A percentile compares a stretch with the other conserved stretches of the same genome.
Evolutionary conservation across 2,329 filamentous ascomycete species (phyloP).

Genomic region (Septoria petroselini): DNA sequence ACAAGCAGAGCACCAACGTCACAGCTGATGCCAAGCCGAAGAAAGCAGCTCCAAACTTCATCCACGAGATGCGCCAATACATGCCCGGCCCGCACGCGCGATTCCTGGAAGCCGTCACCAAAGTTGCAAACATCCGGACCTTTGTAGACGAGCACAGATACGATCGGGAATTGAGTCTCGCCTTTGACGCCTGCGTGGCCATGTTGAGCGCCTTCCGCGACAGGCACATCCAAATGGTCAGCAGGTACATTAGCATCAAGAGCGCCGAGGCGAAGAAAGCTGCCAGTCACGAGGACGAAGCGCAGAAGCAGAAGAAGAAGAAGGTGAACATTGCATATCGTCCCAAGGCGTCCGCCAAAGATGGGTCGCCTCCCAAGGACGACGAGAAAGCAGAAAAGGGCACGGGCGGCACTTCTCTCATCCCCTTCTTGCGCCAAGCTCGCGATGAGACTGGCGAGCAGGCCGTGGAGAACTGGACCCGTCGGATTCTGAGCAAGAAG

Average conservation of each 20-base stretch:
- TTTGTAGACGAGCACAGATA: conserved; percentile 65
- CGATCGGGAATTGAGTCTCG: conserved; percentile 67
- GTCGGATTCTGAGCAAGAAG: conserved; percentile 55
- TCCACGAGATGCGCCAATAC: conserved; percentile 93
- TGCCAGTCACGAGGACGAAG: conserved; percentile 31
- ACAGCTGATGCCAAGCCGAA: conserved; percentile 47
- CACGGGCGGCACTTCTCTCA: conserved; percentile 88
- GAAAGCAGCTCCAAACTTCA: conserved; percentile 67
- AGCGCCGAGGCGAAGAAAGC: conserved; percentile 62
- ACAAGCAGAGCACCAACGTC: conserved; percentile 41
- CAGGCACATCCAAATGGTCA: conserved; percentile 94
- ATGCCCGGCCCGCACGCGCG: conserved; percentile 92
- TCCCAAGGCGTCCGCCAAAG: conserved; percentile 34
- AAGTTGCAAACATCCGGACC: conserved; percentile 79
- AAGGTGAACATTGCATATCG: conserved; percentile 39
- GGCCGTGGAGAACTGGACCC: conserved; percentile 68
- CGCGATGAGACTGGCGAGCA: conserved; percentile 94
- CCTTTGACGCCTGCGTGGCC: conserved; percentile 86
- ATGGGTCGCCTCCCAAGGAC: conserved; percentile 43
- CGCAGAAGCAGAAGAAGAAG: conserved; percentile 41
- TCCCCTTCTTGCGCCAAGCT: conserved; percentile 94
- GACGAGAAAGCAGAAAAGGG: conserved; percentile 67
- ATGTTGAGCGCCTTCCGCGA: conserved; percentile 78
- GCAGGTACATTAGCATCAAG: conserved; percentile 89
- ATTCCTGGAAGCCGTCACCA: conserved; percentile 77